Percentiles rank a stretch among this genome's conserved stretches.
Conservation (phyloP, 805 yeast species). For the Candida michaelii region DNA sequence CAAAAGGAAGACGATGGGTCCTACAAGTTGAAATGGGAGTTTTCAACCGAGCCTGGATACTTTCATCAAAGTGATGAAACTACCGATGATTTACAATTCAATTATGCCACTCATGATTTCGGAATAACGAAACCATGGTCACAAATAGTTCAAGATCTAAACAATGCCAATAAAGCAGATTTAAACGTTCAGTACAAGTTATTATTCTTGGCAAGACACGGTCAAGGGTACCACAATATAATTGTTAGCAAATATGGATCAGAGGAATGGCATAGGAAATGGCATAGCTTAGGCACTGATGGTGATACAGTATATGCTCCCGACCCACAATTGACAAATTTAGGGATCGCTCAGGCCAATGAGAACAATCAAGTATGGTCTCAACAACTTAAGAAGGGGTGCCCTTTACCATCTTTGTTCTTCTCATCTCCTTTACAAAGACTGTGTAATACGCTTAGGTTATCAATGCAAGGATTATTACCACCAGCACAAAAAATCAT, state of each 20-base stretch:
- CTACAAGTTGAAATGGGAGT: constrained; percentile 39
- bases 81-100: constrained; percentile 48
- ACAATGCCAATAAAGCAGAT: constrained; percentile 18
- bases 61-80: constrained; percentile 47
- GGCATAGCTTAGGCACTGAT: constrained; percentile 52
- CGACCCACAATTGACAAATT: constrained; percentile 56
- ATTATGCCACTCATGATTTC: constrained; percentile 41
- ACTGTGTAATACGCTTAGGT: constrained; percentile 52
- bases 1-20: constrained; percentile 13
- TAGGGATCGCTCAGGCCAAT: constrained; percentile 59
- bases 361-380: constrained; percentile 47
- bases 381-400: constrained; percentile 43
- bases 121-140: constrained; percentile 46
- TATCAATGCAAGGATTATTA: constrained; percentile 39
- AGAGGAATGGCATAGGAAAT: constrained; percentile 55
- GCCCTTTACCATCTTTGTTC: constrained; percentile 54
- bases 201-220: constrained; percentile 62
- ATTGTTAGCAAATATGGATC: constrained; percentile 47
- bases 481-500: constrained; percentile 22
- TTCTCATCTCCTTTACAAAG: constrained; percentile 67
- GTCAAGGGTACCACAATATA: constrained; percentile 67
- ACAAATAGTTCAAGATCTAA: constrained; percentile 31
- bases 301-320: constrained; percentile 60
- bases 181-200: constrained; percentile 37
- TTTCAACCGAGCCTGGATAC: constrained; percentile 48